Evolutionary conservation across 1,284 basidiomycete species (phyloP).

Genomic region (Malassezia psittaci): DNA sequence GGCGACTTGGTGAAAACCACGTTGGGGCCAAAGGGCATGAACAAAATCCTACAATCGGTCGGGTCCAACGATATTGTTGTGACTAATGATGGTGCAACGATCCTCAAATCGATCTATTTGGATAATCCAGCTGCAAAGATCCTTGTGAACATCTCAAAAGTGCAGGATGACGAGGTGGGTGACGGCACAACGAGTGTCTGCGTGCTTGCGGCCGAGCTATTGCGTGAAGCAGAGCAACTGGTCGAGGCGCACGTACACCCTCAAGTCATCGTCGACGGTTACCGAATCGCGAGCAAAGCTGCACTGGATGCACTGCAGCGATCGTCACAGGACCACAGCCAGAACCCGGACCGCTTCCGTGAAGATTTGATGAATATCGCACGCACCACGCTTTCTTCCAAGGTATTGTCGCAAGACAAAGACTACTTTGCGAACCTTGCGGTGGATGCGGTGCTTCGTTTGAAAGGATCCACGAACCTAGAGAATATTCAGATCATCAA

Average conservation of each 20-base stretch:
- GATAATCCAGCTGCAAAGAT: conserved; percentile 99
- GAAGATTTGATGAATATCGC: conserved; percentile 92
- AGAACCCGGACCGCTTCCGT: conserved; percentile 66
- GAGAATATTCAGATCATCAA: conserved; percentile 99
- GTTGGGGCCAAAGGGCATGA: conserved; percentile 89
- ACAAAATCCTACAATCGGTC: conserved; percentile 84
- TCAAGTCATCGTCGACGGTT: conserved; percentile 98
- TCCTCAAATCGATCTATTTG: conserved; percentile 89
- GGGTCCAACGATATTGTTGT: conserved; percentile 88
- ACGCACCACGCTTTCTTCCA: conserved; percentile 86
- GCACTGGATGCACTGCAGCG: conserved; percentile 74
- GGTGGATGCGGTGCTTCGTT: conserved; percentile 85
- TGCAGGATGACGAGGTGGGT: conserved; percentile 97
- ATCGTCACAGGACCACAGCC: conserved; percentile 67
- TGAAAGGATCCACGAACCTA: conserved; percentile 90
- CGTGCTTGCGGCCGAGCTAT: conserved; percentile 79
- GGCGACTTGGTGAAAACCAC: conserved; percentile 98
- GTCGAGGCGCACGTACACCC: conserved; percentile 84
- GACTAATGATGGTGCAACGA: conserved; percentile 97
- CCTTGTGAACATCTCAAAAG: conserved; percentile 98
- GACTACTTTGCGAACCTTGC: conserved; percentile 97
- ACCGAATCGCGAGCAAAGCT: conserved; percentile 76
- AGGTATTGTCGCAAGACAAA: conserved; percentile 94
- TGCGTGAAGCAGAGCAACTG: conserved; percentile 91
- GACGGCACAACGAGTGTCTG: conserved; percentile 94